Percentiles rank a stretch among this genome's conserved stretches.
These are phyloP conservation scores for Thraustotheca clavata DNA, from an alignment of 352 stramenopile genomes.

Conservation along the genomic window DNA sequence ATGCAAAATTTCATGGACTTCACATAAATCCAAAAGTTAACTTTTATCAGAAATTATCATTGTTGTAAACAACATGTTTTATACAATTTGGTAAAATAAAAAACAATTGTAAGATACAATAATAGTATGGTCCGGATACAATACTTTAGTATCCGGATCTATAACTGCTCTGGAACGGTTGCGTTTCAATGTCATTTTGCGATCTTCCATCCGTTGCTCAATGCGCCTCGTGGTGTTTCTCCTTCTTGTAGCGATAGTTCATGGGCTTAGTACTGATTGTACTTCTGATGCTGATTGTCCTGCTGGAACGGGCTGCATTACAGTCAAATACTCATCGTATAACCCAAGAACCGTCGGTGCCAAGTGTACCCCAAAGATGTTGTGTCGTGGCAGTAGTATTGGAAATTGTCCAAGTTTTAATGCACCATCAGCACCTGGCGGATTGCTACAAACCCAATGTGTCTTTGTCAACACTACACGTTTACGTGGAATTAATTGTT, in stretches of 20 bases:
- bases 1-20: too few relatives aligned
- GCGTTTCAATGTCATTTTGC: background rate
- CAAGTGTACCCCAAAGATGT: conserved; percentile 10
- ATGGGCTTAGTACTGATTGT: background rate
- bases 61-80: too few relatives aligned
- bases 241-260: background rate
- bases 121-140: background rate
- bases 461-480: conserved; percentile 18
- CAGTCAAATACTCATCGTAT: background rate
- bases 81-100: too few relatives aligned
- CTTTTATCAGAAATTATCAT: too few relatives aligned
- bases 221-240: background rate
- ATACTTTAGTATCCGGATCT: too few relatives aligned
- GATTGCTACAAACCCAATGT: conserved; percentile 15
- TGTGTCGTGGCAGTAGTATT: conserved; percentile 13
- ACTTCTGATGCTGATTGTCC: conserved; percentile 1
- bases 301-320: background rate
- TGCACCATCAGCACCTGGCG: conserved; percentile 10
- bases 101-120: too few relatives aligned
- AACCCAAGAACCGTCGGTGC: background rate
- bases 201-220: background rate
- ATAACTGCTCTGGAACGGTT: background rate
- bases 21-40: too few relatives aligned
- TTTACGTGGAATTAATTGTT: conserved; percentile 18
- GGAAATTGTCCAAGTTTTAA: conserved; percentile 20